Conservation (phyloP, 768 basidiomycete genomes). For the Trametopsis cervina region DNA sequence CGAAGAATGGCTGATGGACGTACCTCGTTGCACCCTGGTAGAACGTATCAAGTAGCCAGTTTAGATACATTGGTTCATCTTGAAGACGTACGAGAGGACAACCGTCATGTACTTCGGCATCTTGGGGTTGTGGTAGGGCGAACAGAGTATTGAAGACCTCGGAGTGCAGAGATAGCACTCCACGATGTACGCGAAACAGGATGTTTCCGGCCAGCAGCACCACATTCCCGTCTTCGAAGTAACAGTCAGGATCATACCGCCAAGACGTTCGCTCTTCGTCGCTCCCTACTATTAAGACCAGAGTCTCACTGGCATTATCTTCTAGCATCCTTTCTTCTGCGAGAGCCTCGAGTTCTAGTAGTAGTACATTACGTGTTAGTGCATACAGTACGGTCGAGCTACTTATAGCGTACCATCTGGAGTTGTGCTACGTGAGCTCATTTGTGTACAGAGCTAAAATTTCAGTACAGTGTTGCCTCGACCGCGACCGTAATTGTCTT, state of each 20-base stretch:
- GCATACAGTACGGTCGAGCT: too few relatives aligned
- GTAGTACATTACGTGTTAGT: too few relatives aligned
- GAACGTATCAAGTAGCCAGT: not conserved
- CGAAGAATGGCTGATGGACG: not conserved
- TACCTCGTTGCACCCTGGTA: not conserved
- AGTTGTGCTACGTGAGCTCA: too few relatives aligned
- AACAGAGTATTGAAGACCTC: conserved; percentile 20
- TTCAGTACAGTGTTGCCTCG: too few relatives aligned
- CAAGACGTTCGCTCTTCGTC: not conserved
- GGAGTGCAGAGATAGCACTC: conserved; percentile 16
- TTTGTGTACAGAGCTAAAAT: too few relatives aligned
- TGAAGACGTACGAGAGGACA: conserved; percentile 1
- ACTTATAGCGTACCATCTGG: too few relatives aligned
- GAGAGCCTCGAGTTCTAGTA: too few relatives aligned
- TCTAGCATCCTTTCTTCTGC: too few relatives aligned
- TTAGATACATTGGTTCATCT: not conserved
- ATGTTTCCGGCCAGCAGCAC: conserved; percentile 17
- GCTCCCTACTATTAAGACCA: too few relatives aligned
- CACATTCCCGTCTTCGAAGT: conserved; percentile 18
- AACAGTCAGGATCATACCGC: not conserved
- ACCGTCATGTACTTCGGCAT: not conserved
- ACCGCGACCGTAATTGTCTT: too few relatives aligned
- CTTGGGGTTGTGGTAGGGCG: conserved; percentile 13
- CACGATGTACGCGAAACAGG: conserved; percentile 16
- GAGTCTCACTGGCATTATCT: too few relatives aligned